Evolutionary conservation across 2,329 filamentous ascomycete genomes (phyloP).

Genomic region (Falciphora oryzae): DNA sequence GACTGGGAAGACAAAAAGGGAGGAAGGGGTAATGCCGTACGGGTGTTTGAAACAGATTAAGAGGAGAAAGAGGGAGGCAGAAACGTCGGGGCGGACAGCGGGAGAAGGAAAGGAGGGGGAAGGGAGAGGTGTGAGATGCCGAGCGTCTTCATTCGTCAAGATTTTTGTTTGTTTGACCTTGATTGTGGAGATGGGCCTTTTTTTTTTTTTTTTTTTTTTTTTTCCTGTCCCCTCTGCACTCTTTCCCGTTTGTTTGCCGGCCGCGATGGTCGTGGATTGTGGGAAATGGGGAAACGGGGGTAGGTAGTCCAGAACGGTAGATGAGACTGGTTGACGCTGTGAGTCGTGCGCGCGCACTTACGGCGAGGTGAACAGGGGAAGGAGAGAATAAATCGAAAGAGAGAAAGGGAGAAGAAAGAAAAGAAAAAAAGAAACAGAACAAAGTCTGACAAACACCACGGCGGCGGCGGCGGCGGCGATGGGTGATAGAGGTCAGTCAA

Average conservation of each 20-base stretch:
- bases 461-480: no score
- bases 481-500: no score
- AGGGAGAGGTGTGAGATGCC: background rate
- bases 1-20: background rate
- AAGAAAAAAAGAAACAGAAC: no score
- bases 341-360: no score
- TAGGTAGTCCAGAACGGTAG: background rate
- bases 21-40: background rate
- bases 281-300: background rate
- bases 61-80: no score
- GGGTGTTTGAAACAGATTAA: no score
- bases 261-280: background rate
- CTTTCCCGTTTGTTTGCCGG: background rate
- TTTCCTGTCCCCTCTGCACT: background rate
- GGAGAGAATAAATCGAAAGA: background rate
- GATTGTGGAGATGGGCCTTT: no score
- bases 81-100: no score
- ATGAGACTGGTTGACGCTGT: background rate
- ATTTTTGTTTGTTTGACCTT: background rate
- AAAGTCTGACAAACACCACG: no score
- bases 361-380: no score
- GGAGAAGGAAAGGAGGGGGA: background rate
- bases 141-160: conserved; percentile 1
- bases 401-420: background rate
- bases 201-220: background rate